phyloP scores from a whole-genome alignment of 75 land plant genomes.

The Adiantum capillusveneris region DNA sequence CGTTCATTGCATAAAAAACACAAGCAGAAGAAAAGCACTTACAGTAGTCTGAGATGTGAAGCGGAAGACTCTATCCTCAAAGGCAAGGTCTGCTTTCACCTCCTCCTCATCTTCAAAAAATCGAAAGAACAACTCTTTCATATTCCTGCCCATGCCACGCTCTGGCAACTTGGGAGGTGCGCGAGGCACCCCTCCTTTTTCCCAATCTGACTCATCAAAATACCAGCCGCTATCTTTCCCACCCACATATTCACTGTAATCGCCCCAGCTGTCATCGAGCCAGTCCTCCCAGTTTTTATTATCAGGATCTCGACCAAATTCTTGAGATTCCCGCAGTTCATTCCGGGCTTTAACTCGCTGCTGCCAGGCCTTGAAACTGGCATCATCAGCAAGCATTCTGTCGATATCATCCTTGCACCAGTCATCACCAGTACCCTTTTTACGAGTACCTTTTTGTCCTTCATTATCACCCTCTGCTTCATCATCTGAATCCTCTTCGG shows the following conservation, averaged over 20 bases:
- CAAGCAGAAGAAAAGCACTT: no score
- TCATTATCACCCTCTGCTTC: not conserved
- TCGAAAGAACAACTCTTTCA: slow-evolving; percentile 35
- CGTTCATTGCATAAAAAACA: no score
- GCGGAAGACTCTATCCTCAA: slow-evolving; percentile 75
- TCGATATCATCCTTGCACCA: slow-evolving; percentile 18
- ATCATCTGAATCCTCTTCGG: slow-evolving; percentile 5
- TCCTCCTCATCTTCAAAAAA: slow-evolving; percentile 34
- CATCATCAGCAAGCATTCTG: slow-evolving; percentile 17
- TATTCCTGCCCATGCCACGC: slow-evolving; percentile 41
- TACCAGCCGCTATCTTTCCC: slow-evolving; percentile 13
- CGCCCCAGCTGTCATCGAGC: slow-evolving; percentile 42
- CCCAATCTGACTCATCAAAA: slow-evolving; percentile 18
- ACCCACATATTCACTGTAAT: slow-evolving; percentile 4
- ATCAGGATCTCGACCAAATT: slow-evolving; percentile 48
- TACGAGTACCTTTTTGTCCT: not conserved
- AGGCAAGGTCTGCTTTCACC: slow-evolving; percentile 62
- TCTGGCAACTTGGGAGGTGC: slow-evolving; percentile 27
- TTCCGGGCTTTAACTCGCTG: slow-evolving; percentile 54
- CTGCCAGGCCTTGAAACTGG: slow-evolving; percentile 51
- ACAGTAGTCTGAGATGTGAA: slow-evolving; percentile 77
- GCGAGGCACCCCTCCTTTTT: slow-evolving; percentile 20
- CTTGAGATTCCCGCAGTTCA: slow-evolving; percentile 68
- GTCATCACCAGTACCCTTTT: not conserved
- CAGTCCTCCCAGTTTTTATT: slow-evolving; percentile 88